Base-by-base conservation (phyloP, 495 filamentous ascomycete genomes). In the Penicillium manginii region DNA sequence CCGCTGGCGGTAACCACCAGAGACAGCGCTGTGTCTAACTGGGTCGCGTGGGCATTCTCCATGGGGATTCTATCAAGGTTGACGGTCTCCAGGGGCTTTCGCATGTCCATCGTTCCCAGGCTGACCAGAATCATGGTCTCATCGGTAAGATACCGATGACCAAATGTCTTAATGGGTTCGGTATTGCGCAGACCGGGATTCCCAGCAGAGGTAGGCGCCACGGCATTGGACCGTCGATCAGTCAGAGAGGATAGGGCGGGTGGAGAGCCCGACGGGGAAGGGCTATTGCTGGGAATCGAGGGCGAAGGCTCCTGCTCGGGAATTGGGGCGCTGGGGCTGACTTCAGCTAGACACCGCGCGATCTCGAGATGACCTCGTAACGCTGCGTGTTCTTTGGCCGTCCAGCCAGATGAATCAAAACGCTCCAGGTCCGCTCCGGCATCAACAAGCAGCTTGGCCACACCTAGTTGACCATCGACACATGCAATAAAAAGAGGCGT, bases 11-110 rank as follows among this genome's bases (percentile, higher is more conserved):
- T 96, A 29, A 98, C 86, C 3, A 96, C 89, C 50, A 98, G 74
- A 4, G 96, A 98, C 21, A 98, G 77, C 3, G 94, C 92, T 7
- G 94, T 98, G 61, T 98, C 94, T 2, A 97, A 81, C 74, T 97
- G 89, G 0, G 93, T 97, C 9, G 87, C 88, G 68, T 98, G 93
- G 1, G 92, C 93, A 66, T 92, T 85, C 9, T 87, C 83, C 54
- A 97, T 79, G 3, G 93, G 91, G 55, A 98, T 94, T 31, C 83
- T 84, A 63, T 97, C 93, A n/a, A 98, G 81, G 53, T 87, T 90
- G 19, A 98, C 92, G 0, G 94, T 85, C 49, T 90, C 81, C 33
- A 88, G 70, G 49, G 88, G 81, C 72, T 93, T 96, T 21, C 92
- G 83, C 73, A 86, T 91, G 67, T 98, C 94, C 89, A 96, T 97